Evolutionary conservation across 192 early-diverging fungal species (phyloP), one percentile per base, ranked within the genome.

Genomic region (Jimgerdemannia flammicorona): DNA sequence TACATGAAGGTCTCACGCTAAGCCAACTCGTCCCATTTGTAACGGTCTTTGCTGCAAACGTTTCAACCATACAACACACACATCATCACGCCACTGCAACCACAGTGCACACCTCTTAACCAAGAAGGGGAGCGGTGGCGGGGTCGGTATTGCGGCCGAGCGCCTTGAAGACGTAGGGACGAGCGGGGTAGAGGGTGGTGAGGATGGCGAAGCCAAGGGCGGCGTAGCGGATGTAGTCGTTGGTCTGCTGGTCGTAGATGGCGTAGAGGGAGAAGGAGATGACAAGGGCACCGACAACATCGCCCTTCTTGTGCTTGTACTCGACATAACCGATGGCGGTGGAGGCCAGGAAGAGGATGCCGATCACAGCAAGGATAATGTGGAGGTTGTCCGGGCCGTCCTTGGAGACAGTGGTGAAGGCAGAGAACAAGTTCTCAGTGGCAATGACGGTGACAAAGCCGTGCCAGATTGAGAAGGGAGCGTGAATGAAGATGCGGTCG

Each of bases 401-500:
- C 40, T 78, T 78, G 9, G 64, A 43, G 40, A 80, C 64, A 41
- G 71, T 70, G n/a, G 86, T 84, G 73, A 92, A 87, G 73, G 84
- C 84, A 70, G 87, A 89, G 74, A 91, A 87, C 66, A 81, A 72
- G 83, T 89, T 91, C 75, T 91, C 75, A 76, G 89, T 78, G 78
- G 79, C 70, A 63, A 89, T 74, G 72, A 88, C 87, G 67, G 87
- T 78, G 69, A 91, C 83, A 86, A 88, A 90, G 42, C 87, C 90
- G 79, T 90, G 88, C 81, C 87, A 91, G 41, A 91, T 79, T 44
- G 88, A 90, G 85, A 93, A 88, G 75, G 91, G 91, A 54, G 89
- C 85, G 77, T 90, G 89, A 43, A 91, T 76, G 67, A 90, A 88
- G 43, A 91, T 3, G 20, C 65, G 74, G 63, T 93, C 86, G 20